Percentiles rank a stretch among this genome's conserved stretches.
These are phyloP conservation scores for Ustanciosporium gigantosporum DNA, from an alignment of 1,284 basidiomycete genomes.

Conservation along the genomic window DNA sequence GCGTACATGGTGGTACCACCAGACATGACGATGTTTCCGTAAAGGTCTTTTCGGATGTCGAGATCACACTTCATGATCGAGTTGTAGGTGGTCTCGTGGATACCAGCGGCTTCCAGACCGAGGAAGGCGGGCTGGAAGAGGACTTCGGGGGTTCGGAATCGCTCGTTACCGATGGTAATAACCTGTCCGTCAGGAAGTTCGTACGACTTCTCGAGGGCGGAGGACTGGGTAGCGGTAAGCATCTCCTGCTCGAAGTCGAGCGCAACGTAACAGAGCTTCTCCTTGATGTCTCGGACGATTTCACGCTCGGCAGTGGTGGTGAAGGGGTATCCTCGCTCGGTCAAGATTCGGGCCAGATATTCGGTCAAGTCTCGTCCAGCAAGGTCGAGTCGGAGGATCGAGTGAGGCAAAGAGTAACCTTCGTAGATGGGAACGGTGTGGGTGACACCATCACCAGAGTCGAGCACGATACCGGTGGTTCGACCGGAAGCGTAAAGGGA, in stretches of 20 bases:
- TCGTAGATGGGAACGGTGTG: slow-evolving; percentile 95
- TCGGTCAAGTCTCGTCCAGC: slow-evolving; percentile 92
- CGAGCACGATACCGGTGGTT: slow-evolving; percentile 87
- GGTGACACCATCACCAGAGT: slow-evolving; percentile 91
- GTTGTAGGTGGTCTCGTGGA: slow-evolving; percentile 96
- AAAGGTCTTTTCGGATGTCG: slow-evolving; percentile 75
- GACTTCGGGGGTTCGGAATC: slow-evolving; percentile 94
- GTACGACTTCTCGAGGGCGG: slow-evolving; percentile 90
- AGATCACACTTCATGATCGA: slow-evolving; percentile 74
- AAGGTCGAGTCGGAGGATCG: slow-evolving; percentile 90
- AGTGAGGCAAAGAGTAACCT: slow-evolving; percentile 91
- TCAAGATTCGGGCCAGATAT: slow-evolving; percentile 87
- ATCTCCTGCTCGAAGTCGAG: slow-evolving; percentile 96
- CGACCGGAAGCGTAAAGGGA: slow-evolving; percentile 91
- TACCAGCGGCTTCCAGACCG: slow-evolving; percentile 88
- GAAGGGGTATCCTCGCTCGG: slow-evolving; percentile 92
- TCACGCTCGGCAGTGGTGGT: slow-evolving; percentile 89
- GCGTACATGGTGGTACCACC: slow-evolving; percentile 98
- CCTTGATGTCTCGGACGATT: slow-evolving; percentile 97
- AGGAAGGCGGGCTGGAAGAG: slow-evolving; percentile 95
- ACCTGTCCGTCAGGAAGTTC: slow-evolving; percentile 95
- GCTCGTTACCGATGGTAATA: slow-evolving; percentile 94
- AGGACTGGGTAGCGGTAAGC: slow-evolving; percentile 87
- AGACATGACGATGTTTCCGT: slow-evolving; percentile 90
- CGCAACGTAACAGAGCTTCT: slow-evolving; percentile 96